A percentile compares a stretch with the other conserved stretches of the same genome.
These are phyloP conservation scores for Penstemon barbatus DNA, from an alignment of 257 asterid species.

Conservation along the genomic window DNA sequence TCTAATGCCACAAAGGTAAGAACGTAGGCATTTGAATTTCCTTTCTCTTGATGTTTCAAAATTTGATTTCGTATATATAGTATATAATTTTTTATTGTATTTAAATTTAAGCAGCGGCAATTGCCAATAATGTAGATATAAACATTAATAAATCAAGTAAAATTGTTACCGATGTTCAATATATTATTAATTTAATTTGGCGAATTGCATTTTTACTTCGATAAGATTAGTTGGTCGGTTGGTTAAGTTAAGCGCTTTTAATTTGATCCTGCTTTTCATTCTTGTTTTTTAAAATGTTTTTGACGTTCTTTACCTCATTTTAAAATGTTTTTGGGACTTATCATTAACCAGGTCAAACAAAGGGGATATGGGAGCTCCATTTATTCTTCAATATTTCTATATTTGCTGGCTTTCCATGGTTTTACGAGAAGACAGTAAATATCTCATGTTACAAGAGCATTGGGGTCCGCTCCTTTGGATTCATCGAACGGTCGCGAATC, in stretches of 20 bases:
- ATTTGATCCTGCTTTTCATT: no score
- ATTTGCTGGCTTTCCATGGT: conserved; percentile 47
- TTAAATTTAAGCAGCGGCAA: background rate
- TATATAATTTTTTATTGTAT: conserved; percentile 1
- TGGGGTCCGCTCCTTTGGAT: background rate
- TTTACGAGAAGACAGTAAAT: conserved; percentile 44
- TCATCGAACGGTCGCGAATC: background rate
- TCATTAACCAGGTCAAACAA: conserved; percentile 43
- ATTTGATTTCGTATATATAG: background rate
- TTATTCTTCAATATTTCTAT: conserved; percentile 40
- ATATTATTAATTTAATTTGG: no score
- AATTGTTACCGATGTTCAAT: no score
- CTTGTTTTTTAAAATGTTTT: background rate
- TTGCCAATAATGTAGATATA: background rate
- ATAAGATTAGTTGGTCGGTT: background rate
- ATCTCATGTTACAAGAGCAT: conserved; percentile 28
- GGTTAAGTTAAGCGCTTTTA: no score
- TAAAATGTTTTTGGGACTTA: background rate
- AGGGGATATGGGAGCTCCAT: conserved; percentile 36
- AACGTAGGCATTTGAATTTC: background rate
- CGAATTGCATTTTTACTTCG: no score
- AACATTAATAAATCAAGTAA: background rate
- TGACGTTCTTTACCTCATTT: background rate
- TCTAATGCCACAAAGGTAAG: conserved; percentile 63
- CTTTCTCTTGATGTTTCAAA: background rate